These are phyloP conservation scores for Bacidia rubella DNA, from an alignment of 495 filamentous ascomycete species.

Conservation along the genomic window DNA sequence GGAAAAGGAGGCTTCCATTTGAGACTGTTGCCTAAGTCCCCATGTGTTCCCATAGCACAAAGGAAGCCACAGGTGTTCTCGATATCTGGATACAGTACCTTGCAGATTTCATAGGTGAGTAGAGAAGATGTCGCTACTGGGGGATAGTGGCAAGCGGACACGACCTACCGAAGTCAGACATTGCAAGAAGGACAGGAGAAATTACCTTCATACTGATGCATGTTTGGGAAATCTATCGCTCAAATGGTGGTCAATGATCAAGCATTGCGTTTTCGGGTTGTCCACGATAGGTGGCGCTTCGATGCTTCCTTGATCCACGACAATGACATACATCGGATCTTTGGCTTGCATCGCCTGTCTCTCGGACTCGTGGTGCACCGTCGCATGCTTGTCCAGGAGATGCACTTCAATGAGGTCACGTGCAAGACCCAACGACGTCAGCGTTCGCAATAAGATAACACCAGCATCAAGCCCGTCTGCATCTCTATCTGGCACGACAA, in stretches of 20 bases:
- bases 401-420: constrained; percentile 34
- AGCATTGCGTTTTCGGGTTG: constrained; percentile 22
- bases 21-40: constrained; percentile 42
- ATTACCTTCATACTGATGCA: constrained; percentile 11
- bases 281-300: constrained; percentile 34
- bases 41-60: constrained; percentile 43
- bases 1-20: constrained; percentile 47
- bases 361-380: constrained; percentile 34
- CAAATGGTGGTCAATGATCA: constrained; percentile 49
- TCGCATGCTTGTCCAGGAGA: constrained; percentile 37
- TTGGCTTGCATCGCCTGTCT: constrained; percentile 31
- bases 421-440: constrained; percentile 35
- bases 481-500: constrained; percentile 50
- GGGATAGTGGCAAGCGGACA: constrained; percentile 40
- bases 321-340: constrained; percentile 38
- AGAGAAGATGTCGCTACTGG: constrained; percentile 44
- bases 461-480: constrained; percentile 47
- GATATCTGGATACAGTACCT: constrained; percentile 31
- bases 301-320: constrained; percentile 46
- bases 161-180: constrained; percentile 19
- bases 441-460: constrained; percentile 40
- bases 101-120: constrained; percentile 43
- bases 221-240: constrained; percentile 38
- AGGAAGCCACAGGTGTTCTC: constrained; percentile 35
- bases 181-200: background rate